Percentiles rank a stretch among this genome's conserved stretches.
phyloP scores from a whole-genome alignment of 2,329 filamentous ascomycete species.

The Hypocreales sp. region DNA sequence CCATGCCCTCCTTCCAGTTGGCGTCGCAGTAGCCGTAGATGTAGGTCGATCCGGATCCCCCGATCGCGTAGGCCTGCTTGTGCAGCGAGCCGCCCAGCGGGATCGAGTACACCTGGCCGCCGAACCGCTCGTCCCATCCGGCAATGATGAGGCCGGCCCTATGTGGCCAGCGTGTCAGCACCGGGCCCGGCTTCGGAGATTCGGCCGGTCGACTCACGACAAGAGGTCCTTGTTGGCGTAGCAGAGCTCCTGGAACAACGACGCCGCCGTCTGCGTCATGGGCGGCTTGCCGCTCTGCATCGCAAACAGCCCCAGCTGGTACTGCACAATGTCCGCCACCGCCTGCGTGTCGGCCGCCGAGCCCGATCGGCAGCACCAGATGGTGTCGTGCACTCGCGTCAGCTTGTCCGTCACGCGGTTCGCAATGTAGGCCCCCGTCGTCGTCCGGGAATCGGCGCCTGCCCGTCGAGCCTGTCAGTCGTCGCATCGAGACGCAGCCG shows the following conservation, averaged over 20 bases:
- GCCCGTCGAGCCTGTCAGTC: not conserved
- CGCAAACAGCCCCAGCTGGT: conserved; percentile 85
- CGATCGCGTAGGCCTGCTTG: conserved; percentile 92
- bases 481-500: no score
- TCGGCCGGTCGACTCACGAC: conserved; percentile 63
- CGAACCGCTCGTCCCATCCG: conserved; percentile 91
- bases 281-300: conserved; percentile 80
- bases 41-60: conserved; percentile 93
- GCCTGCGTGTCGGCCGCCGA: conserved; percentile 97
- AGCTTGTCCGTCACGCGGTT: conserved; percentile 99
- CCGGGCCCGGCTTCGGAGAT: no score
- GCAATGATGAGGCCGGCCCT: conserved; percentile 96
- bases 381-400: conserved; percentile 94
- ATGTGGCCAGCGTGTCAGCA: no score
- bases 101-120: conserved; percentile 95
- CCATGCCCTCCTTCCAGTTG: conserved; percentile 92
- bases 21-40: conserved; percentile 98
- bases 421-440: conserved; percentile 94
- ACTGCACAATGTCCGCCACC: conserved; percentile 94
- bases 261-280: conserved; percentile 86
- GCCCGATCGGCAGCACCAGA: conserved; percentile 98
- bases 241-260: conserved; percentile 95
- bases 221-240: conserved; percentile 93
- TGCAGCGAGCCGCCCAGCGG: conserved; percentile 91
- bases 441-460: conserved; percentile 94